These are phyloP conservation scores for Apiotrichum gracile DNA, from an alignment of 1,284 basidiomycete species.

Conservation along the genomic window DNA sequence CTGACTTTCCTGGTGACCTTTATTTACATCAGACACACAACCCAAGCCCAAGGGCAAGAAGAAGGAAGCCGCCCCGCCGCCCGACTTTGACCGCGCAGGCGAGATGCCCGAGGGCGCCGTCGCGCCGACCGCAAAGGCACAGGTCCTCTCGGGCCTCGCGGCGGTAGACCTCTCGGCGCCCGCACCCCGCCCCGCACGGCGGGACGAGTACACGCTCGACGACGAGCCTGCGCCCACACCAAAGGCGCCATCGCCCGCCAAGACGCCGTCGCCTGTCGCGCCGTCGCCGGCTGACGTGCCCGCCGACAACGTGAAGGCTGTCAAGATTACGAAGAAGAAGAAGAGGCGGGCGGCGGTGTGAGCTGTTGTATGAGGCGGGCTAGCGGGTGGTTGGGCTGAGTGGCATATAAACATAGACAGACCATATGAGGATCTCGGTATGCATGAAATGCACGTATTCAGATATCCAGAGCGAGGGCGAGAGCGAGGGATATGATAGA, in stretches of 20 bases:
- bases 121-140: conserved; percentile 4
- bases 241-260: not conserved
- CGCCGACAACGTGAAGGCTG: conserved; percentile 32
- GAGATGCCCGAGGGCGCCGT: conserved; percentile 71
- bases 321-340: conserved; percentile 42
- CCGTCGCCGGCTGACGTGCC: conserved; percentile 17
- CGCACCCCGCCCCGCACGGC: conserved; percentile 34
- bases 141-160: conserved; percentile 38
- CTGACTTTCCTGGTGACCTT: conserved; percentile 42
- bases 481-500: too few species aligned
- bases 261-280: too few species aligned
- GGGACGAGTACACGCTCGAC: conserved; percentile 58
- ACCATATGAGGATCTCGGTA: too few species aligned
- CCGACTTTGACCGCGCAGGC: conserved; percentile 63
- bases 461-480: too few species aligned
- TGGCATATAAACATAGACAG: too few species aligned
- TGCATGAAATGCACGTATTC: too few species aligned
- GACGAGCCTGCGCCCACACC: conserved; percentile 50
- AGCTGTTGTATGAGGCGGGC: too few species aligned
- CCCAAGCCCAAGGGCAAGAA: conserved; percentile 6
- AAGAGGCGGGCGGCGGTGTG: conserved; percentile 25
- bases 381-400: too few species aligned
- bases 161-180: conserved; percentile 17
- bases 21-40: not conserved
- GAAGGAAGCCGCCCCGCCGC: conserved; percentile 23